Percentiles rank a stretch among this genome's conserved stretches.
Conservation (phyloP, 208 protist genomes). For the Herpetomonas muscarum region DNA sequence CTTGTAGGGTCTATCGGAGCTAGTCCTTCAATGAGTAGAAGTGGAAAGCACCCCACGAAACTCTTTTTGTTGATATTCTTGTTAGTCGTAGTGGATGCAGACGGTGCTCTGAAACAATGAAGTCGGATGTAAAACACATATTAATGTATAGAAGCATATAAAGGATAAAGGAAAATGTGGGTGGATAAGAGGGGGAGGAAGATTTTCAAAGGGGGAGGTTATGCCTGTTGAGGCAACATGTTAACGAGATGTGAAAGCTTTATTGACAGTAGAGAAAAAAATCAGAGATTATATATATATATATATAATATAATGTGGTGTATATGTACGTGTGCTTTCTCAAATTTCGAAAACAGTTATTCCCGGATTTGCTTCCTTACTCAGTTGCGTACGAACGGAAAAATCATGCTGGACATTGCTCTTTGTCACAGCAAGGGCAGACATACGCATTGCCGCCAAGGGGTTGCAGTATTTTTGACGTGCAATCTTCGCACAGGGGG, state of each 20-base stretch:
- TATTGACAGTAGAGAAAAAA: conserved; percentile 5
- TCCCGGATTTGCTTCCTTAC: neutral
- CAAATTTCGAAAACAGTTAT: neutral
- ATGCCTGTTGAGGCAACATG: no score
- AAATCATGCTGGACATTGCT: conserved; percentile 6
- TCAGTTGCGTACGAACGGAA: no score
- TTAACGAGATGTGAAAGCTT: no score
- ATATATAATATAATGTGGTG: no score
- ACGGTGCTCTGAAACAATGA: neutral
- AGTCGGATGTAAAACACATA: neutral
- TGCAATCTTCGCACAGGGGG: conserved; percentile 18
- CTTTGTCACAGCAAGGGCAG: conserved; percentile 21
- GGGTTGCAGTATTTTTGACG: conserved; percentile 28
- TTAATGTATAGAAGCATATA: neutral
- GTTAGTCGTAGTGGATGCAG: neutral
- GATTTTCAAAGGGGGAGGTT: no score
- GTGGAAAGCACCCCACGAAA: neutral
- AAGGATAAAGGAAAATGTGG: no score
- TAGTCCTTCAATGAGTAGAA: neutral
- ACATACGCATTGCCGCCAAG: conserved; percentile 10
- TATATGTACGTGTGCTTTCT: no score
- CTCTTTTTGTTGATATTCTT: neutral
- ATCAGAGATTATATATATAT: no score
- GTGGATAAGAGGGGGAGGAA: no score
- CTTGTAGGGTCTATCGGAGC: no score